These are phyloP conservation scores for Flaveria trinervia DNA, from an alignment of 129 eudicot genomes.

Conservation along the genomic window DNA sequence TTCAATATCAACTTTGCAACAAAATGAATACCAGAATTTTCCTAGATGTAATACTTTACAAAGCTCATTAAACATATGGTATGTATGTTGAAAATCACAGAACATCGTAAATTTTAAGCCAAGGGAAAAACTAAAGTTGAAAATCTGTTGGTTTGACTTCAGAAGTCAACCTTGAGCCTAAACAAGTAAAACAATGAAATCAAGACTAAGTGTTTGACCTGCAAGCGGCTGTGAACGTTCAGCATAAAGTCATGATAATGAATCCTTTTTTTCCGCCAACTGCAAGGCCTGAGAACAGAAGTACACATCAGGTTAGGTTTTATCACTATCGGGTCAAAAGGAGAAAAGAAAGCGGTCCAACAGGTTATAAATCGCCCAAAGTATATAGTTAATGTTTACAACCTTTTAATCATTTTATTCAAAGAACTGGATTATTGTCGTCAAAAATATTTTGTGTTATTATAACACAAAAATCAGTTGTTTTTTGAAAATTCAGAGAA, in stretches of 20 bases:
- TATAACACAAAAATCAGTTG: not conserved
- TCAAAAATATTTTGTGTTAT: not conserved
- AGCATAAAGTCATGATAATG: conserved; percentile 99
- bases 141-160: conserved; percentile 17
- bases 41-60: not conserved
- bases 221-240: conserved; percentile 87
- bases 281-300: conserved; percentile 56
- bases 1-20: not conserved
- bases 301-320: conserved; percentile 3
- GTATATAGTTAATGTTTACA: conserved; percentile 4
- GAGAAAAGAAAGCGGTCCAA: not conserved
- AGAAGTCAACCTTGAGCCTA: conserved; percentile 20
- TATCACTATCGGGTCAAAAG: not conserved
- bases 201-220: conserved; percentile 43
- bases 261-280: conserved; percentile 90
- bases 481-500: not conserved
- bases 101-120: not conserved
- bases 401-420: not conserved
- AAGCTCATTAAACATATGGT: not conserved
- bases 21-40: not conserved
- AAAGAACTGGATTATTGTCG: not conserved
- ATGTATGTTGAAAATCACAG: not conserved
- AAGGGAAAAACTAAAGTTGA: not conserved
- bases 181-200: not conserved
- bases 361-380: not conserved